Conservation (phyloP, 352 stramenopile genomes). For the Phytophthora ramorum region DNA sequence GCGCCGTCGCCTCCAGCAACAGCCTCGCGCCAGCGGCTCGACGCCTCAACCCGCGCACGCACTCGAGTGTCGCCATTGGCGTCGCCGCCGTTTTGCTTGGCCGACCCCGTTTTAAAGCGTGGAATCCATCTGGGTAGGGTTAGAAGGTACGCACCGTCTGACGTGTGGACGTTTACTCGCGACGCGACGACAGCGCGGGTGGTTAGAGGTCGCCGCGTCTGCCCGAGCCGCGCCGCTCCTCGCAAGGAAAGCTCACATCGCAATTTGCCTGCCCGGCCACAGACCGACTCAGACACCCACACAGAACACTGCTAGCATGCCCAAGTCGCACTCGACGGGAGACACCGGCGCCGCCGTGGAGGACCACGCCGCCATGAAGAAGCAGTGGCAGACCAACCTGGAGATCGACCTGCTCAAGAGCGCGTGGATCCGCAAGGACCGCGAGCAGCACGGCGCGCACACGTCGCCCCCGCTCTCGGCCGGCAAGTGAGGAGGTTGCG, state of each 20-base stretch:
- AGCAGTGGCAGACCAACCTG: constrained; percentile 70
- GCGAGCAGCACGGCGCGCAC: constrained; percentile 48
- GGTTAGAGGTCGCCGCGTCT: constrained; percentile 34
- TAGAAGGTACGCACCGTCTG: constrained; percentile 36
- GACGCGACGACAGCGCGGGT: constrained; percentile 33
- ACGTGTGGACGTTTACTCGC: constrained; percentile 44
- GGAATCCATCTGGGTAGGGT: constrained; percentile 38
- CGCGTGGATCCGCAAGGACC: constrained; percentile 67
- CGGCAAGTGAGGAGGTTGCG: constrained; percentile 33
- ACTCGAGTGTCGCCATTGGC: constrained; percentile 33
- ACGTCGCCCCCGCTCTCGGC: constrained; percentile 38
- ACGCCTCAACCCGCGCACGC: constrained; percentile 23
- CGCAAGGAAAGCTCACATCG: constrained; percentile 26
- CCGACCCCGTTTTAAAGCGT: constrained; percentile 25
- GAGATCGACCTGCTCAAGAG: constrained; percentile 73
- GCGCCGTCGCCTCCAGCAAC: background rate
- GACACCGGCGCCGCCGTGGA: constrained; percentile 25
- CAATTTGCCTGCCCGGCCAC: constrained; percentile 34
- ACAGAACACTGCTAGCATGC: constrained; percentile 26
- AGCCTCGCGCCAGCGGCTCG: background rate
- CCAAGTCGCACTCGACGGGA: constrained; percentile 36
- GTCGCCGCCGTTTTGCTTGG: constrained; percentile 16
- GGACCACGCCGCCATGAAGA: constrained; percentile 61
- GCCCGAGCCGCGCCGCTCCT: background rate
- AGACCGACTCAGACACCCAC: constrained; percentile 5